A percentile compares a stretch with the other conserved stretches of the same genome.
phyloP scores from a whole-genome alignment of 2,329 filamentous ascomycete genomes.

The Harringtonia lauricola region DNA sequence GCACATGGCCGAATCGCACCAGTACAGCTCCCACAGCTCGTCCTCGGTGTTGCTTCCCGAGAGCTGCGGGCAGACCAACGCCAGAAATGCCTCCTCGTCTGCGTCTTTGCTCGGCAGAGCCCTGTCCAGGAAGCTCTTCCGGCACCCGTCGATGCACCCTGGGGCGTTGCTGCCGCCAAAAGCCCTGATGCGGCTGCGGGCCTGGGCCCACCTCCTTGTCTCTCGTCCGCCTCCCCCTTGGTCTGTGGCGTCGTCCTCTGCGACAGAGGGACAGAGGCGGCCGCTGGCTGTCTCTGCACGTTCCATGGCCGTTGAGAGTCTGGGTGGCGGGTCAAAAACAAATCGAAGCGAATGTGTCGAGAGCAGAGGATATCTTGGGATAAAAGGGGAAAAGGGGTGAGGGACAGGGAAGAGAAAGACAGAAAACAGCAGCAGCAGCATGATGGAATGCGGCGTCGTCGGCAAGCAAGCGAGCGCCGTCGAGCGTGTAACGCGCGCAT shows the following conservation, averaged over 20 bases:
- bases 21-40: slow-evolving; percentile 35
- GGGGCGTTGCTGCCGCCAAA: slow-evolving; percentile 7
- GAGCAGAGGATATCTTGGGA: no score
- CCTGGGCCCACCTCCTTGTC: no score
- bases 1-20: slow-evolving; percentile 38
- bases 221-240: no score
- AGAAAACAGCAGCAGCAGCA: neutral
- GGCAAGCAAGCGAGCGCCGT: neutral
- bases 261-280: slow-evolving; percentile 9
- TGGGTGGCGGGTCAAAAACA: neutral
- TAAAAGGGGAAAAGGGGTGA: neutral
- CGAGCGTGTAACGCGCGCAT: no score
- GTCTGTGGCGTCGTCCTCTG: neutral
- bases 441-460: neutral
- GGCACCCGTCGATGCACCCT: slow-evolving; percentile 8
- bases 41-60: slow-evolving; percentile 10
- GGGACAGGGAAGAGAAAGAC: neutral
- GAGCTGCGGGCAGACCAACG: slow-evolving; percentile 5
- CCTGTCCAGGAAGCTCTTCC: slow-evolving; percentile 6
- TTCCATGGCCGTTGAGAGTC: slow-evolving; percentile 2
- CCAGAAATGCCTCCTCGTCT: no score
- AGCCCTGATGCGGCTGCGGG: neutral
- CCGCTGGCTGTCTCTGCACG: slow-evolving; percentile 8
- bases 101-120: no score
- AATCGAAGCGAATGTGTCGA: neutral